These are phyloP conservation scores for Linderina pennispora DNA, from an alignment of 192 early-diverging fungal species.

Conservation along the genomic window DNA sequence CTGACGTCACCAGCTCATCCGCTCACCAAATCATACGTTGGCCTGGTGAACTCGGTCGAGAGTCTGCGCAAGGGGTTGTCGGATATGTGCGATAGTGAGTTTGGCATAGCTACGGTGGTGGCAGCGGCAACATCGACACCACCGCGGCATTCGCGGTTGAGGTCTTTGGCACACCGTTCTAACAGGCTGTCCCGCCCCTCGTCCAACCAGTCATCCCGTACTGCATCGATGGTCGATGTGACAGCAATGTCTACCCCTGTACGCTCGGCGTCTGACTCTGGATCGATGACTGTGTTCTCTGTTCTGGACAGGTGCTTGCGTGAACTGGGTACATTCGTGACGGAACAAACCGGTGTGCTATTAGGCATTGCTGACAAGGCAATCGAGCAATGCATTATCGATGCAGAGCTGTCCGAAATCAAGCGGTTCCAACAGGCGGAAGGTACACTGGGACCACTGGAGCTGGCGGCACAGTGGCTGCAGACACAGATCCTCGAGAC, in stretches of 20 bases:
- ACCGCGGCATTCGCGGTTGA: background rate
- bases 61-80: slow-evolving; percentile 4
- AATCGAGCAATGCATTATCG: slow-evolving; percentile 2
- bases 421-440: background rate
- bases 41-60: slow-evolving; percentile 15
- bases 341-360: slow-evolving; percentile 1
- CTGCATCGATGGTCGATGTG: background rate
- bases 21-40: slow-evolving; percentile 10
- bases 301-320: background rate
- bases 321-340: slow-evolving; percentile 4
- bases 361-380: slow-evolving; percentile 7
- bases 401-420: background rate
- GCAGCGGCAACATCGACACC: background rate
- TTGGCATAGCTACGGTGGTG: background rate
- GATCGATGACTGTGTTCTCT: background rate
- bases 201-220: background rate
- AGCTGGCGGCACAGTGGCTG: slow-evolving; percentile 19
- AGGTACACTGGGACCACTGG: background rate
- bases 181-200: background rate
- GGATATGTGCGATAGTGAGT: slow-evolving; percentile 3
- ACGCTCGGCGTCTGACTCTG: background rate
- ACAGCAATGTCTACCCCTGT: background rate
- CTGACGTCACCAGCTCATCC: background rate
- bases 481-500: slow-evolving; percentile 18
- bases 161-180: background rate